These are phyloP conservation scores for Yamadazyma diddensiae DNA, from an alignment of 1,139 yeast species.

Conservation along the genomic window DNA sequence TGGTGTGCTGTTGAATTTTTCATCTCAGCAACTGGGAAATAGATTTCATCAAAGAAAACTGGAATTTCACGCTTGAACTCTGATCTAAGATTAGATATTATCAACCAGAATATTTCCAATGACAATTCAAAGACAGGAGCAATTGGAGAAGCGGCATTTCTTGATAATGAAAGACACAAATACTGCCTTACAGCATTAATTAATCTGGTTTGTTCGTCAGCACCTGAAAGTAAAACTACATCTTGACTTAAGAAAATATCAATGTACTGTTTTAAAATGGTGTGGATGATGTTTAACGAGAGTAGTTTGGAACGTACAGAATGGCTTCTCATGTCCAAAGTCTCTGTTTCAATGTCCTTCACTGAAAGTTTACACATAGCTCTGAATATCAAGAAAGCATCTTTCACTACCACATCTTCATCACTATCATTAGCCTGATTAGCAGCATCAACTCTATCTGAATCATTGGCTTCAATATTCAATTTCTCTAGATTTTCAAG, in stretches of 20 bases:
- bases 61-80: constrained; percentile 93
- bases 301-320: constrained; percentile 87
- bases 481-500: constrained; percentile 55
- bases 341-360: constrained; percentile 68
- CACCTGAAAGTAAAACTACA: constrained; percentile 56
- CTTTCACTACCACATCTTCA: constrained; percentile 73
- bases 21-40: constrained; percentile 91
- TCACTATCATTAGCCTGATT: constrained; percentile 44
- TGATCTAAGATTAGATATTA: constrained; percentile 76
- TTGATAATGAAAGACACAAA: constrained; percentile 74
- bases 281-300: constrained; percentile 84
- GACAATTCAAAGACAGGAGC: constrained; percentile 93
- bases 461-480: constrained; percentile 50
- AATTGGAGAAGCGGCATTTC: constrained; percentile 89
- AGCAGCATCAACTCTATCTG: constrained; percentile 50
- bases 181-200: constrained; percentile 84
- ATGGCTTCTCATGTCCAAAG: constrained; percentile 83
- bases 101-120: constrained; percentile 88
- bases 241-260: constrained; percentile 71
- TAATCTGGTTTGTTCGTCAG: constrained; percentile 59
- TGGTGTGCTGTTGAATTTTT: constrained; percentile 90
- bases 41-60: constrained; percentile 88
- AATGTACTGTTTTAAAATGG: constrained; percentile 80
- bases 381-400: constrained; percentile 88
- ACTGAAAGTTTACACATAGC: constrained; percentile 93